Evolutionary conservation across 371 early-diverging fungal species (phyloP).

Genomic region (Nematocida major): DNA sequence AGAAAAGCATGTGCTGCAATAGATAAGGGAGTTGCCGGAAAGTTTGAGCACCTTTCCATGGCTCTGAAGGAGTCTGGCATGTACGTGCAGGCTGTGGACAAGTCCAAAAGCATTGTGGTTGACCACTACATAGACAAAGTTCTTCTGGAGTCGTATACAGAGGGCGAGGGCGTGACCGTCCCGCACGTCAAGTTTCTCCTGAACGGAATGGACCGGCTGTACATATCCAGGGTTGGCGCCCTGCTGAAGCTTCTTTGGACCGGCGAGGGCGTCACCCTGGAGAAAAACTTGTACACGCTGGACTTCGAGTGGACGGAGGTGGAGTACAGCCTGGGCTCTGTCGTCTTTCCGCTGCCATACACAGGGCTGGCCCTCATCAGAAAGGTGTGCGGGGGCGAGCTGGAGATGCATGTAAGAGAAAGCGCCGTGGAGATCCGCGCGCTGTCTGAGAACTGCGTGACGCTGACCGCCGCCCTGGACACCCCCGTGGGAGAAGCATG

Average conservation of each 20-base stretch:
- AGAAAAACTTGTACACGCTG: constrained; percentile 20
- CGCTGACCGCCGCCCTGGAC: not conserved
- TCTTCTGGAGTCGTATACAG: not conserved
- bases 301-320: not conserved
- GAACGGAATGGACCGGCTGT: constrained; percentile 9
- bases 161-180: not conserved
- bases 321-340: not conserved
- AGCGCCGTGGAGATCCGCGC: not conserved
- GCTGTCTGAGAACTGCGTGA: not conserved
- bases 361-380: not conserved
- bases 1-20: constrained; percentile 6
- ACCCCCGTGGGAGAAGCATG: not conserved
- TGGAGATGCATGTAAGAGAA: not conserved
- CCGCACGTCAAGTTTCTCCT: constrained; percentile 23
- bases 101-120: not conserved
- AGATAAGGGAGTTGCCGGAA: constrained; percentile 7
- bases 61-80: constrained; percentile 3
- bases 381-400: not conserved
- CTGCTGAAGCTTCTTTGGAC: constrained; percentile 21
- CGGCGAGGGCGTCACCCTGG: constrained; percentile 1
- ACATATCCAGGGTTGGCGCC: not conserved
- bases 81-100: constrained; percentile 23
- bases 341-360: not conserved
- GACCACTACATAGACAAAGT: constrained; percentile 39
- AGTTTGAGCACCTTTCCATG: constrained; percentile 21